phyloP scores from a whole-genome alignment of 1,139 yeast genomes.

The Blastobotrys capitulatus region DNA sequence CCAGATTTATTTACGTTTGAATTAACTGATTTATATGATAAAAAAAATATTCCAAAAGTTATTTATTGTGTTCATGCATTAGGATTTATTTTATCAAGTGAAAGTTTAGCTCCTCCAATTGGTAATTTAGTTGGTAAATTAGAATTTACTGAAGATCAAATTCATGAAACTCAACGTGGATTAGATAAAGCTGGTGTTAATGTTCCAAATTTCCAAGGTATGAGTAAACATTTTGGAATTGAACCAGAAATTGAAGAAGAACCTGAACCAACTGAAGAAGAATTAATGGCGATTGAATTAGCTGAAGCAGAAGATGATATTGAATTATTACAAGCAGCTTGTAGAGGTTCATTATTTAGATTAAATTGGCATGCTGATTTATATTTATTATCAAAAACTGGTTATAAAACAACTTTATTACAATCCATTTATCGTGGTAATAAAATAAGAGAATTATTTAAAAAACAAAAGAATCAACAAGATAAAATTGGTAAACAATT shows the following conservation, averaged over 20 bases:
- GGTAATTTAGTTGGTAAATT: constrained; percentile 58
- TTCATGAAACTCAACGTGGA: constrained; percentile 61
- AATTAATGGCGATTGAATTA: constrained; percentile 31
- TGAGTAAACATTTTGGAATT: constrained; percentile 34
- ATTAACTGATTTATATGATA: constrained; percentile 86
- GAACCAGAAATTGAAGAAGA: constrained; percentile 14
- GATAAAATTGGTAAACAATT: background rate
- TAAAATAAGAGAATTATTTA: constrained; percentile 2
- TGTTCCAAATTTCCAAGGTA: constrained; percentile 39
- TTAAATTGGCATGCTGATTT: constrained; percentile 15
- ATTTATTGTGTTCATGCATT: constrained; percentile 91
- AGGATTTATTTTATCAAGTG: constrained; percentile 59
- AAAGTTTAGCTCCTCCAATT: constrained; percentile 54
- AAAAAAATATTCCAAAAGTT: constrained; percentile 88
- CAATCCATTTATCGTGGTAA: constrained; percentile 31
- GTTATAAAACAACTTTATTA: constrained; percentile 11
- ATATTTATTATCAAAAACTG: constrained; percentile 18
- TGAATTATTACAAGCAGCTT: constrained; percentile 35
- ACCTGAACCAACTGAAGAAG: constrained; percentile 27
- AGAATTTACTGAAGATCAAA: constrained; percentile 61
- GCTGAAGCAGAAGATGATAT: constrained; percentile 25
- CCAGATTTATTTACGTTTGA: constrained; percentile 87
- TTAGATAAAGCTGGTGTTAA: constrained; percentile 43
- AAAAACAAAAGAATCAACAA: background rate
- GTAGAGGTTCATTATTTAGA: constrained; percentile 26